A percentile compares a stretch with the other conserved stretches of the same genome.
phyloP scores from a whole-genome alignment of 306 rosid genomes.

The Vigna mungo region DNA sequence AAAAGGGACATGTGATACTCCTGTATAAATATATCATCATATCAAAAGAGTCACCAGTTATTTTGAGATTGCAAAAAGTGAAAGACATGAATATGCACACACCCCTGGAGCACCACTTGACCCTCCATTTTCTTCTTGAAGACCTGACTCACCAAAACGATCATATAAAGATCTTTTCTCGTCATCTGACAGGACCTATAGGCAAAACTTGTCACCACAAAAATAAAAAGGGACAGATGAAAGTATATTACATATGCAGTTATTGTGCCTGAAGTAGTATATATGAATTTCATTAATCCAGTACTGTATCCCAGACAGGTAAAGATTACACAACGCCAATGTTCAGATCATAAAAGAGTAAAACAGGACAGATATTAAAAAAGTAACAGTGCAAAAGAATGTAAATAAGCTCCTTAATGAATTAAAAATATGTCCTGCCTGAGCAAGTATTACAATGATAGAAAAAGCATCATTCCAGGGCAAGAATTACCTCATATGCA shows the following conservation, averaged over 20 bases:
- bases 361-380: not conserved
- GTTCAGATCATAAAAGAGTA: conserved; percentile 29
- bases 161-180: conserved; percentile 95
- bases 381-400: not conserved
- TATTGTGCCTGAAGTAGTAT: conserved; percentile 30
- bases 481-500: conserved; percentile 86
- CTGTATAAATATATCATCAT: conserved; percentile 15
- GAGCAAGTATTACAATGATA: conserved; percentile 24
- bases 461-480: not conserved
- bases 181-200: conserved; percentile 97
- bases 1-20: not conserved
- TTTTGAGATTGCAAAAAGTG: conserved; percentile 31
- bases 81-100: conserved; percentile 46
- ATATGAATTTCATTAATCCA: conserved; percentile 22
- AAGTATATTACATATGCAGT: conserved; percentile 35
- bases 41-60: conserved; percentile 40
- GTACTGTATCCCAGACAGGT: conserved; percentile 13
- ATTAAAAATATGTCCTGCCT: not conserved
- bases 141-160: conserved; percentile 92
- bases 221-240: conserved; percentile 47
- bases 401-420: not conserved
- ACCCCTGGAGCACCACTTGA: conserved; percentile 73
- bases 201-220: conserved; percentile 64
- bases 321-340: conserved; percentile 21
- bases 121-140: conserved; percentile 73